Base-by-base conservation (phyloP, 495 filamentous ascomycete genomes). In the Cercophora newfieldiana region DNA sequence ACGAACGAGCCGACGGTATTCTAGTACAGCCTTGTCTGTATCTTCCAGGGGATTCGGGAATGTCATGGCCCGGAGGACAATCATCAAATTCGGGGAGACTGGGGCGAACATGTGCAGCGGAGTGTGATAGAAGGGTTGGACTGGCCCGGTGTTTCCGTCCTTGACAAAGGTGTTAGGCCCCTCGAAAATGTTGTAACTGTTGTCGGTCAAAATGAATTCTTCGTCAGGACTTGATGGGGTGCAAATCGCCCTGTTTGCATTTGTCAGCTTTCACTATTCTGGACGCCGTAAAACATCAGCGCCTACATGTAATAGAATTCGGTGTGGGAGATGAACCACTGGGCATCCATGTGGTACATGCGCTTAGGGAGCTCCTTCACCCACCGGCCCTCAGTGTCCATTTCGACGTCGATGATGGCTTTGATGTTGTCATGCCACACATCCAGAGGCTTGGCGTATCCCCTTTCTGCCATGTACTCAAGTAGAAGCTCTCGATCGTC, bases 381-480 rank as follows among this genome's bases (percentile, higher is more conserved):
- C 83, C 82, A 85, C 6, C 75, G 60, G 2, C 50, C 48, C 5
- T 73, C 69, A 0, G 69, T 31, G 69, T 82, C 79, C 72, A 85
- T 81, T 1, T 80, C 70, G 0, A 83, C 59, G 0, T 84, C 74
- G n/a, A 86, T 62, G 25, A 86, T 81, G 14, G 71, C 69, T 55
- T 76, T 74, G n/a, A 87, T 67, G 25, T 78, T 79, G 21, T 80
- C 60, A n/a, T 83, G 78, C 84, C 84, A 87, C 2, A 86, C 84
- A 24, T 85, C 79, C 19, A 77, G 63, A 0, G 85, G 84, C 21
- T 65, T 72, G n/a, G 71, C 70, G 65, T 81, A 80, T 0, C 74
- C 75, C 28, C 78, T 80, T 48, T 78, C 62, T 16, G 61, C 18
- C 82, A 86, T 85, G 70, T 83, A 85, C 12, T 74, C 64, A 3